A percentile compares a stretch with the other conserved stretches of the same genome.
These are phyloP conservation scores for Globisporangium camurandrum DNA, from an alignment of 352 stramenopile species.

Conservation along the genomic window DNA sequence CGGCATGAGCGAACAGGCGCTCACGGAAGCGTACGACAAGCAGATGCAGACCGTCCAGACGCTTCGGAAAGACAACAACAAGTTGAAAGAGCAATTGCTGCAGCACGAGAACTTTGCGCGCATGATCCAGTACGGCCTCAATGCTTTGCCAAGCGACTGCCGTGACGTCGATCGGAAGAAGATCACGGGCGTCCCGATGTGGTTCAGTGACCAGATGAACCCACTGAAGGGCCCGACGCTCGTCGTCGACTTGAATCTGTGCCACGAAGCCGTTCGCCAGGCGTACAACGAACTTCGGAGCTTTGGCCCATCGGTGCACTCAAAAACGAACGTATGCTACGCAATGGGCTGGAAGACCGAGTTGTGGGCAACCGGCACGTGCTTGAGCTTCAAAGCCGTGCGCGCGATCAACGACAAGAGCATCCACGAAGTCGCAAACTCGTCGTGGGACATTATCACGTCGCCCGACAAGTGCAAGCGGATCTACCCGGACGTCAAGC, in stretches of 20 bases:
- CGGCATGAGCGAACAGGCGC: slow-evolving; percentile 70
- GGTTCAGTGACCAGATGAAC: slow-evolving; percentile 79
- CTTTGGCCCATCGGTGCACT: slow-evolving; percentile 68
- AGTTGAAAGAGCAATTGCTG: slow-evolving; percentile 72
- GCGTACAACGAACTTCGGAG: slow-evolving; percentile 75
- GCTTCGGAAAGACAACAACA: slow-evolving; percentile 78
- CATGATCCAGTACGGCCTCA: slow-evolving; percentile 81
- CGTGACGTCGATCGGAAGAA: slow-evolving; percentile 75
- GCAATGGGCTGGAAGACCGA: slow-evolving; percentile 84
- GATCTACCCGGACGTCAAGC: slow-evolving; percentile 79
- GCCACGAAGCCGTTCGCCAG: slow-evolving; percentile 68
- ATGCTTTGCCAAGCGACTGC: slow-evolving; percentile 67
- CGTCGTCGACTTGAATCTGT: slow-evolving; percentile 70
- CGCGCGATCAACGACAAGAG: slow-evolving; percentile 61
- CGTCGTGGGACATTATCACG: slow-evolving; percentile 82
- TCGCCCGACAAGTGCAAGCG: slow-evolving; percentile 75
- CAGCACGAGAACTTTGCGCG: slow-evolving; percentile 82
- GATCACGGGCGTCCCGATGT: slow-evolving; percentile 60
- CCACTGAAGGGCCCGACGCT: slow-evolving; percentile 64
- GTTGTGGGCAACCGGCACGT: slow-evolving; percentile 69
- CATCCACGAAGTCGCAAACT: slow-evolving; percentile 60
- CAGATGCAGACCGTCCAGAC: slow-evolving; percentile 76
- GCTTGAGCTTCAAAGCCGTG: slow-evolving; percentile 64
- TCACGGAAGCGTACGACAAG: slow-evolving; percentile 77
- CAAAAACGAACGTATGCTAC: slow-evolving; percentile 81